Evolutionary conservation across 139 green algal genomes (phyloP).

Genomic region (Gonium pectorale): DNA sequence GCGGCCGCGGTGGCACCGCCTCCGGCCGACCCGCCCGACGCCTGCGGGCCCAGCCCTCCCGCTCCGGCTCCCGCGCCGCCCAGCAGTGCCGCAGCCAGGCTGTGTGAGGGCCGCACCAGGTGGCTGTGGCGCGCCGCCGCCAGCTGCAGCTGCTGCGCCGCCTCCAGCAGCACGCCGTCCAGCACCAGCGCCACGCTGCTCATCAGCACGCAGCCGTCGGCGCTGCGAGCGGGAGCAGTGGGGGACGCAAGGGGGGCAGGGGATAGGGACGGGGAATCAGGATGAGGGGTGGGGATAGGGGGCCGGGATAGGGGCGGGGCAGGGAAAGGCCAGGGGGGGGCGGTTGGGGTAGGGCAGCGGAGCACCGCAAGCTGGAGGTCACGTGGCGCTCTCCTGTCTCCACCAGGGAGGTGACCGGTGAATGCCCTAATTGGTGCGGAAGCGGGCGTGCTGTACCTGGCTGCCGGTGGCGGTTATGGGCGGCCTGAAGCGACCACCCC

Average conservation of each 20-base stretch:
- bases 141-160: not conserved
- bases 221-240: not conserved
- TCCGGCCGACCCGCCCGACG: not conserved
- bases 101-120: not conserved
- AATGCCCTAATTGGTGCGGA: too few species aligned
- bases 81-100: not conserved
- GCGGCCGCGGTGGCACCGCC: not conserved
- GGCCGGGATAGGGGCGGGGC: too few species aligned
- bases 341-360: too few species aligned
- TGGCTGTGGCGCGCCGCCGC: not conserved
- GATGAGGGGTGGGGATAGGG: too few species aligned
- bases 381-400: too few species aligned
- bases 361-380: too few species aligned
- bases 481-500: too few species aligned
- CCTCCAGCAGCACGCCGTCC: constrained; percentile 46
- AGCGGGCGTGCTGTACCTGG: too few species aligned
- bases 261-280: not conserved
- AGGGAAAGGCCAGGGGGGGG: too few species aligned
- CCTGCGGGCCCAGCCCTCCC: not conserved
- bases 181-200: constrained; percentile 50
- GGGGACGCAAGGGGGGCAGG: not conserved
- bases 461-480: too few species aligned
- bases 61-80: not conserved
- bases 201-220: constrained; percentile 63
- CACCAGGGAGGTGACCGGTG: too few species aligned